Percentiles rank a stretch among this genome's conserved stretches.
Evolutionary conservation across 129 eudicot genomes (phyloP).

Genomic region (Gnaphalium uliginosum): DNA sequence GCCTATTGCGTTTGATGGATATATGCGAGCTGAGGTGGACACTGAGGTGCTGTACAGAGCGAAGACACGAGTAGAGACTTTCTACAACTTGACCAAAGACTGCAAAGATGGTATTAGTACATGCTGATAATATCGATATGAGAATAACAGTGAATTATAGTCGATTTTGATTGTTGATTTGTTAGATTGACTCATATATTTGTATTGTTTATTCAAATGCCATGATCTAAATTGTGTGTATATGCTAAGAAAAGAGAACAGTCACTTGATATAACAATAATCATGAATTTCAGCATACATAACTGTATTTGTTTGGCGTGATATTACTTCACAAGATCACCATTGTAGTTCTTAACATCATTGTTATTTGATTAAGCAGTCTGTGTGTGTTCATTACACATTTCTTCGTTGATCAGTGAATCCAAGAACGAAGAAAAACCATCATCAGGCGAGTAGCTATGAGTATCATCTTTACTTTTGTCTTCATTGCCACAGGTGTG

Average conservation of each 20-base stretch:
- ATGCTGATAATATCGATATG: constrained; percentile 39
- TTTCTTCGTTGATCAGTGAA: constrained; percentile 54
- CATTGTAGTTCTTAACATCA: constrained; percentile 11
- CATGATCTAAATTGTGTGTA: constrained; percentile 1
- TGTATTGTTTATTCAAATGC: not conserved
- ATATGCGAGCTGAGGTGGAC: constrained; percentile 93
- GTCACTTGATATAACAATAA: not conserved
- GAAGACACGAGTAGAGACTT: constrained; percentile 84
- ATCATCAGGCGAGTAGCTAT: constrained; percentile 30
- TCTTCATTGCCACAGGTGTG: not conserved
- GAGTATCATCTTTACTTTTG: not conserved
- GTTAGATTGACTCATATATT: not conserved
- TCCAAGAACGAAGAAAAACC: constrained; percentile 54
- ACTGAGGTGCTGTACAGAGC: constrained; percentile 92
- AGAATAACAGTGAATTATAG: not conserved
- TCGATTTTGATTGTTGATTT: constrained; percentile 9
- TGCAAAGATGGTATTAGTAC: constrained; percentile 92
- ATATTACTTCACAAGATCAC: constrained; percentile 7
- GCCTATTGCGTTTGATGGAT: constrained; percentile 80
- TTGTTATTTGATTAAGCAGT: constrained; percentile 1
- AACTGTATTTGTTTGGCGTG: not conserved
- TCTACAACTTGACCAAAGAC: constrained; percentile 79
- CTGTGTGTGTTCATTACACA: constrained; percentile 10
- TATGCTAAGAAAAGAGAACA: not conserved
- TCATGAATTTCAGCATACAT: constrained; percentile 16